Base-by-base conservation (phyloP, 2,329 filamentous ascomycete species). In the Trichophyton equinum region DNA sequence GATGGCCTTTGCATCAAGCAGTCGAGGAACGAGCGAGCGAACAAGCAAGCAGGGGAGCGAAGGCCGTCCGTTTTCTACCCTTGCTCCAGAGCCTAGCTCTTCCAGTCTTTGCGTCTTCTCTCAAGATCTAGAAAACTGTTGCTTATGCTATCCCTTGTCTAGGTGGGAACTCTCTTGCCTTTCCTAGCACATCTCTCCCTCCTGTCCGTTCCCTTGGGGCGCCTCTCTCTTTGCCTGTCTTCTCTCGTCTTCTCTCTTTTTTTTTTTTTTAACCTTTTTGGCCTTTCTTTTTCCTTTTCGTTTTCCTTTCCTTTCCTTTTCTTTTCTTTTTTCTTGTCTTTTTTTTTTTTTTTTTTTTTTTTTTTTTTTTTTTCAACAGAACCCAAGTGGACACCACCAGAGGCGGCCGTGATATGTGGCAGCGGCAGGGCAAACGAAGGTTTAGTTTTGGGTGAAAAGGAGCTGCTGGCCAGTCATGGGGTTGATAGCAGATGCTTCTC, bases 71-170 rank as follows among this genome's bases (percentile, higher is more conserved):
- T 53, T 53, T 53, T 53, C 49, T 53, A 53, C 15, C 44, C 44
- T 27, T 25, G 49, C 49, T 8, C 18, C 13, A 53, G 49, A n/a
- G 49, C 22, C 49, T 53, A 53, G 49, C 49, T 53, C 13, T 25
- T 25, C 22, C n/a, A 44, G 18, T 27, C 49, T 25, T 30, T 53
- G 49, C 25, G 22, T 53, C 49, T 53, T 53, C 25, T 27, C 49
- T 27, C 22, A 25, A 53, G 49, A 53, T 53, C 49, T 53, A 53
- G 49, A 53, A 53, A 53, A 33, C 22, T 53, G 49, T 53, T 53
- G 49, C 49, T 53, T 53, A 53, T 53, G 49, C 49, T 30, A 53
- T 53, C 49, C 49, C 22, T 53, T 25, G 49, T 53, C 22, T 13
- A 27, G 13, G 49, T 53, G 49, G 27, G 27, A 53, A 53, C 22